Evolutionary conservation across 2,329 filamentous ascomycete species (phyloP).

Genomic region (Pseudofabraea citricarpa): DNA sequence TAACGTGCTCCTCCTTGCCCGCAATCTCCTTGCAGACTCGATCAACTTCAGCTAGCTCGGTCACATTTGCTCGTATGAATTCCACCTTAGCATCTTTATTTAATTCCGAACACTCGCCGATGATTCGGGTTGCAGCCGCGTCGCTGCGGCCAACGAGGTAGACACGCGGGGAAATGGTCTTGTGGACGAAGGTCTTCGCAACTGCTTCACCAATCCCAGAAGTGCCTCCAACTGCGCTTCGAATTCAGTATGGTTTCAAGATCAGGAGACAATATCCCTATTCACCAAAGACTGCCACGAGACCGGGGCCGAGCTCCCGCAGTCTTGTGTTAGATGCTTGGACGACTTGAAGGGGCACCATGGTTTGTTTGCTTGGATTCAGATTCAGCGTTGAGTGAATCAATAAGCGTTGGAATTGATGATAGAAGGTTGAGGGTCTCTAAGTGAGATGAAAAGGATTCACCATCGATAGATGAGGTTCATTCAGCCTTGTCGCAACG

Average conservation of each 20-base stretch:
- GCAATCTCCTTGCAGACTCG: slow-evolving; percentile 44
- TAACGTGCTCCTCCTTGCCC: slow-evolving; percentile 44
- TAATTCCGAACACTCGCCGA: slow-evolving; percentile 34
- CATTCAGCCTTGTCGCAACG: too few species aligned
- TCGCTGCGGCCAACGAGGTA: slow-evolving; percentile 45
- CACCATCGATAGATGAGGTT: too few species aligned
- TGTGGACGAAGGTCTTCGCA: slow-evolving; percentile 37
- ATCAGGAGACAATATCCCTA: too few species aligned
- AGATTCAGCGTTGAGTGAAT: too few species aligned
- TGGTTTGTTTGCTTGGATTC: too few species aligned
- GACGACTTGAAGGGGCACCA: slow-evolving; percentile 23
- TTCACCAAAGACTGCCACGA: slow-evolving; percentile 24
- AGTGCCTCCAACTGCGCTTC: slow-evolving; percentile 40
- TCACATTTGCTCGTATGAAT: slow-evolving; percentile 42
- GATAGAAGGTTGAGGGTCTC: too few species aligned
- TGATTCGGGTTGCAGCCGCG: slow-evolving; percentile 34
- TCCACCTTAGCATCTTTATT: slow-evolving; percentile 39
- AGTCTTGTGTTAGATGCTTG: slow-evolving; percentile 22
- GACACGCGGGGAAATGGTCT: slow-evolving; percentile 34
- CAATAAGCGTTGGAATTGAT: too few species aligned
- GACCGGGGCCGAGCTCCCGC: slow-evolving; percentile 23
- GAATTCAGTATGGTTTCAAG: not conserved
- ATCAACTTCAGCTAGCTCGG: slow-evolving; percentile 43
- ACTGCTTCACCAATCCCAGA: slow-evolving; percentile 45
- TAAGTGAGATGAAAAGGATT: too few species aligned